Base-by-base conservation (phyloP, 352 stramenopile genomes). In the Globisporangium yorkense region DNA sequence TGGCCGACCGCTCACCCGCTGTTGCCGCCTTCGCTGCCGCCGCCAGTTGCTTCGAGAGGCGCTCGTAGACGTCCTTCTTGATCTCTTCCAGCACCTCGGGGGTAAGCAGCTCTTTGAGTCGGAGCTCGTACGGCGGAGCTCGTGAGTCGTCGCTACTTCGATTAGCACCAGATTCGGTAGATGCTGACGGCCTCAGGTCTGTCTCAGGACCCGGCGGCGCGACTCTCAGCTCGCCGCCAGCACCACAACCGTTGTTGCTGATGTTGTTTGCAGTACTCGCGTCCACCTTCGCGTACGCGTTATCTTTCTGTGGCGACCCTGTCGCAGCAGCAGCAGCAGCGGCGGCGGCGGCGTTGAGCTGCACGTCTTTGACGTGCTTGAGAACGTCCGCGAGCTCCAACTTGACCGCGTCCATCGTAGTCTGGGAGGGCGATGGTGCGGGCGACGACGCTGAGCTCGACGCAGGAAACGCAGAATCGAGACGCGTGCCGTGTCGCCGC, bases 41-140 rank as follows among this genome's bases (percentile, higher is more conserved):
- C 3, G 57, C 57, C 10, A 85, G 52, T 51, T 87, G 72, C 10
- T 58, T 62, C 13, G 72, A 78, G 2, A 89, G 55, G 24, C 80
- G 79, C 9, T 75, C 67, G 51, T 74, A 83, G 40, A 88, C 79
- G 13, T 88, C 77, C 12, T 76, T 68, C 63, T 87, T 88, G 47
- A 89, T 80, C 15, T 74, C 59, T 20, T 86, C 74, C 0, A 89
- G 54, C 51, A 86, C 70, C 29, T 80, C 64, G 0, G 65, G 45
- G 15, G 68, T 87, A 29, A 86, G 50, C 0, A 87, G 54, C 29
- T 87, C 76, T 33, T 84, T 85, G 33, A 75, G 78, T 0, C 74
- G 69, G 27, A 80, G 37, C n/a, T 76, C 74, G 10, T 61, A 55
- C 6, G 62, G 12, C 29, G 15, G 12, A 1, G 16, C 51, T 18